Evolutionary conservation across 139 green algal species (phyloP), one percentile per base, ranked within the genome.

Genomic region (Chlorella vulgaris): DNA sequence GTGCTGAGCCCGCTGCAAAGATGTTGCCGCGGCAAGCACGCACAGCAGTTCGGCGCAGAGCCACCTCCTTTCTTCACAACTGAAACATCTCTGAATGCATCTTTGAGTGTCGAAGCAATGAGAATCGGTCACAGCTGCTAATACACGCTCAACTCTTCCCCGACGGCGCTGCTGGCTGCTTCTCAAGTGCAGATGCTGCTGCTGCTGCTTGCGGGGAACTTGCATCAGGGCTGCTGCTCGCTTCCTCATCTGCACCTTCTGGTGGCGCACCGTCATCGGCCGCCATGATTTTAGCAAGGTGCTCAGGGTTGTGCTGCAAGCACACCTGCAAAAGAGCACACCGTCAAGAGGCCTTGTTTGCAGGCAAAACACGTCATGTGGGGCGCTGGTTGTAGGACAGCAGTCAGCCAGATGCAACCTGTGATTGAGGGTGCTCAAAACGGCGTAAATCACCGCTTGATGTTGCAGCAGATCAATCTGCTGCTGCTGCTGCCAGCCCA

Each of bases 241-340:
- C 78, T 53, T 31, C 43, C 8, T 21, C 24, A 38, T 31, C 28
- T 35, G 53, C 36, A 15, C 7, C 53, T 35, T 38, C 76, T 55
- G 62, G 42, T 29, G 7, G 15, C 7, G 47, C 28, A 18, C 63
- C 67, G 36, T 84, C 40, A 42, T 26, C 63, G 6, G 35, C 47
- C 35, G 62, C 36, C 79, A 88, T 83, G 13, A 88, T 80, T 35
- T 78, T 53, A 38, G 77, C 79, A 24, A 81, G 29, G 35, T 88
- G 79, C 28, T 88, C 84, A 53, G 84, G 84, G 55, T 88, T 50
- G 33, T 85, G 80, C 50, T 83, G 13, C 19, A 86, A 40, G 40
- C 81, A 86, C 28, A 29, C 73, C 70, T 78, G 70, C 43, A 55
- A 58, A 26, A 13, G 33, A 22, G 1, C 33, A 24, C 7, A 24